Evolutionary conservation across 1,284 basidiomycete genomes (phyloP).

Genomic region (Leccinum subrobustum): DNA sequence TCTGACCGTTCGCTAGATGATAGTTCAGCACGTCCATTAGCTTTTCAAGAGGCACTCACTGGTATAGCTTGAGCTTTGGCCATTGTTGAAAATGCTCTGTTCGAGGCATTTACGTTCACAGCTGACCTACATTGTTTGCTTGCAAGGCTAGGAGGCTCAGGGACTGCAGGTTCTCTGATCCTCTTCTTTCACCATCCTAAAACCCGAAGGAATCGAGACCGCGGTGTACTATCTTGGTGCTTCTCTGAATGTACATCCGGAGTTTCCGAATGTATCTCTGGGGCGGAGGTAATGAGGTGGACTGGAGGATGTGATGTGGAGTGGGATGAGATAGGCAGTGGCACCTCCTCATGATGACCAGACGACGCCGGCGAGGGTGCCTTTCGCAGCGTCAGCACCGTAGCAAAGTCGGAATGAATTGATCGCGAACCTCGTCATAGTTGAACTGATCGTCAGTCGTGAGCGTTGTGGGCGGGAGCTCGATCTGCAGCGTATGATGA

Average conservation of each 20-base stretch:
- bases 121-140: neutral
- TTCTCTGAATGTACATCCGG: neutral
- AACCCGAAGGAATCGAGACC: neutral
- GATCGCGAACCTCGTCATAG: neutral
- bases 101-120: neutral
- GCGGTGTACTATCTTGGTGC: neutral
- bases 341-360: neutral
- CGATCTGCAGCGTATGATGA: no score
- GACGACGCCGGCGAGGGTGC: neutral
- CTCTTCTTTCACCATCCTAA: neutral
- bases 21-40: neutral
- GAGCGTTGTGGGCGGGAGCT: no score
- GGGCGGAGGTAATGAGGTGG: neutral
- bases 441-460: no score
- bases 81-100: neutral
- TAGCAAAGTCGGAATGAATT: neutral
- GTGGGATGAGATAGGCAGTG: neutral
- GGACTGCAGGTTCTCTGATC: neutral
- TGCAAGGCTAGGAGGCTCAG: neutral
- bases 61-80: neutral
- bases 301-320: neutral
- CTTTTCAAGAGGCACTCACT: neutral
- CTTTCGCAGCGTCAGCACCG: neutral
- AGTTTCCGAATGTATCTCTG: neutral
- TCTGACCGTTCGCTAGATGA: neutral